A percentile compares a stretch with the other conserved stretches of the same genome.
These are phyloP conservation scores for Macaranga tanarius DNA, from an alignment of 441 rosid species.

Conservation along the genomic window DNA sequence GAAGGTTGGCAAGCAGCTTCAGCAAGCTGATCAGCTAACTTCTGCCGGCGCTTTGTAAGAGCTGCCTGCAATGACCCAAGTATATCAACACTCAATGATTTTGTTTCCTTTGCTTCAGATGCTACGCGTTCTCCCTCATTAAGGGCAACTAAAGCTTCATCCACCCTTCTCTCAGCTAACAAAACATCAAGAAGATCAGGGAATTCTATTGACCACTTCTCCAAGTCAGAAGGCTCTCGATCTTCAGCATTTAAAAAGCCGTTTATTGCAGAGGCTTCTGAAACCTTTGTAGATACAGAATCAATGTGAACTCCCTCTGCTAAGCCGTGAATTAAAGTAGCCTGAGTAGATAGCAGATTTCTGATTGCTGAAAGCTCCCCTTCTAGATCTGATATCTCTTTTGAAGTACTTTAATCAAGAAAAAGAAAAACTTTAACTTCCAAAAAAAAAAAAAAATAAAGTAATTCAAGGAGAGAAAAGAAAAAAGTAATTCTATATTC, in stretches of 20 bases:
- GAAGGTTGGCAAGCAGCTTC: slow-evolving; percentile 97
- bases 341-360: slow-evolving; percentile 90
- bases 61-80: slow-evolving; percentile 59
- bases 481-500: not conserved
- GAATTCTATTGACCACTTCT: slow-evolving; percentile 79
- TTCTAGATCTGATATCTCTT: slow-evolving; percentile 97
- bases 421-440: slow-evolving; percentile 19
- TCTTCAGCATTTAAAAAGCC: slow-evolving; percentile 43
- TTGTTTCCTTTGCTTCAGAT: slow-evolving; percentile 61
- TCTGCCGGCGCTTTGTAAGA: slow-evolving; percentile 69
- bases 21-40: slow-evolving; percentile 92
- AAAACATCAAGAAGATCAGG: slow-evolving; percentile 91
- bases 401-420: slow-evolving; percentile 70
- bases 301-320: slow-evolving; percentile 88
- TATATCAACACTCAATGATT: slow-evolving; percentile 47
- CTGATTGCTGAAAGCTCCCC: slow-evolving; percentile 96
- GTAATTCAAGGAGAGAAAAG: not conserved
- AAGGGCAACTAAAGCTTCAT: slow-evolving; percentile 82
- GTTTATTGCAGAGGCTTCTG: slow-evolving; percentile 46
- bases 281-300: slow-evolving; percentile 39
- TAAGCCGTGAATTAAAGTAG: slow-evolving; percentile 82
- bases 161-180: slow-evolving; percentile 94
- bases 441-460: not conserved
- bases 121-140: slow-evolving; percentile 78
- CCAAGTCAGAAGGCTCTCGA: slow-evolving; percentile 68